Evolutionary conservation across 371 early-diverging fungal species (phyloP), one percentile per base, ranked within the genome.

Genomic region (Mucor circinelloides): DNA sequence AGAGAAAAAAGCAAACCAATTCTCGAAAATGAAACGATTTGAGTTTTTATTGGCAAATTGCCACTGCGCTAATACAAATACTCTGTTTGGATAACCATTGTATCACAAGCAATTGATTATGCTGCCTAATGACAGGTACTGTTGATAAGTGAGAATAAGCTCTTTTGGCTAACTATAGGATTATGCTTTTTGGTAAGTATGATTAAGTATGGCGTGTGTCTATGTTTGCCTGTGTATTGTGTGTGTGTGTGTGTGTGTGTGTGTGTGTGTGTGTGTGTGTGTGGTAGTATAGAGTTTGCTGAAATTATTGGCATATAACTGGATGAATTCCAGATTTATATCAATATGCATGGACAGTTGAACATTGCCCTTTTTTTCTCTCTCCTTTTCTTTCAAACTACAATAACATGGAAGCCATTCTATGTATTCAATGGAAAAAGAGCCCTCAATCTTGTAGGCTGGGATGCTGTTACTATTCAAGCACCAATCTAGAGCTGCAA

Each of bases 391-490:
- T 56, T 25, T 30, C 21, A 13, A n/a, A 34, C 31, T 40, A 19
- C 10, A 17, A 40, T 34, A 58, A 7, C 40, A 72, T 59, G 68
- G 50, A 77, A 71, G 58, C 78, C 6, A 76, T 83, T 17, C 64
- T 88, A 69, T 87, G 87, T 1, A 46, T 88, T 17, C 75, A 80
- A 17, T 75, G 76, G 64, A 68, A 68, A 12, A 7, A 12, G 4
- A 27, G 23, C 23, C 5, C 27, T 8, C 25, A 12, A 28, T 68
- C 69, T 1, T 61, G 76, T n/a, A 76, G 65, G 30, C 31, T 87
- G 13, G 90, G 90, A 8, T 85, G 86, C 40, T 78, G 85, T 6
- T 89, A 85, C 63, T 89, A 84, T 60, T 72, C 72, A 34, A 71
- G 69, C 15, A 66, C 66, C 8, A 64, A 52, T 19, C 61, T 70